These are phyloP conservation scores for Chlorophyllum brunneum DNA, from an alignment of 768 basidiomycete species.

Conservation along the genomic window DNA sequence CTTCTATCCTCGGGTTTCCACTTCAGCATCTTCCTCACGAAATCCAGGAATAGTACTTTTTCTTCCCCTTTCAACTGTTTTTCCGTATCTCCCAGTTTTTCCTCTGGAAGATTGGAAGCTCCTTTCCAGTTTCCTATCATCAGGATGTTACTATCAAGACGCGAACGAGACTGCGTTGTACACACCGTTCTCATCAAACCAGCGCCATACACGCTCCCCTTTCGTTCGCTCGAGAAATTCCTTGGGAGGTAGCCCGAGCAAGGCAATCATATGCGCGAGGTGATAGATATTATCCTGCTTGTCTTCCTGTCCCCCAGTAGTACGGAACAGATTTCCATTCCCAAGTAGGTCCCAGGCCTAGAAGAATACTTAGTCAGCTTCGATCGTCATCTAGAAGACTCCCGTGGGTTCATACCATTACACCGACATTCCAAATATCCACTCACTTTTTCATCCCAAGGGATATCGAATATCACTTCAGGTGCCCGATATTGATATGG, in stretches of 20 bases:
- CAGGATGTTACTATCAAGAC: not conserved
- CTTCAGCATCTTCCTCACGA: conserved; percentile 13
- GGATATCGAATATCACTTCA: conserved; percentile 16
- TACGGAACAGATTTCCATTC: not conserved
- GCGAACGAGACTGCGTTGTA: not conserved
- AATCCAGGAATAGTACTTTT: conserved; percentile 9
- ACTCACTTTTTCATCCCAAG: conserved; percentile 10
- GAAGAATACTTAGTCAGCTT: no score
- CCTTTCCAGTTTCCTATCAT: no score
- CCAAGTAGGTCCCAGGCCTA: conserved; percentile 7
- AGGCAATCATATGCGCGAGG: conserved; percentile 13
- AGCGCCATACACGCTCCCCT: not conserved
- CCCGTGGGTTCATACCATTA: conserved; percentile 7
- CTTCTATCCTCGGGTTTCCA: conserved; percentile 12
- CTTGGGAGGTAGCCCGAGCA: conserved; percentile 13
- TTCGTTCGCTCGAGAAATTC: not conserved
- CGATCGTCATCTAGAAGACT: not conserved
- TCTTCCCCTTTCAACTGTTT: not conserved
- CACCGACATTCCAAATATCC: conserved; percentile 16
- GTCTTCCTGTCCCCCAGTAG: not conserved
- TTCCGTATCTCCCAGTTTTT: not conserved
- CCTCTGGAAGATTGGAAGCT: not conserved
- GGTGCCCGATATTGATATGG: conserved; percentile 14
- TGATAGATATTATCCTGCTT: not conserved
- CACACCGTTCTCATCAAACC: not conserved